Evolutionary conservation across 1,284 basidiomycete genomes (phyloP), one percentile per base, ranked within the genome.

Genomic region (Austroboletus rostrupii): DNA sequence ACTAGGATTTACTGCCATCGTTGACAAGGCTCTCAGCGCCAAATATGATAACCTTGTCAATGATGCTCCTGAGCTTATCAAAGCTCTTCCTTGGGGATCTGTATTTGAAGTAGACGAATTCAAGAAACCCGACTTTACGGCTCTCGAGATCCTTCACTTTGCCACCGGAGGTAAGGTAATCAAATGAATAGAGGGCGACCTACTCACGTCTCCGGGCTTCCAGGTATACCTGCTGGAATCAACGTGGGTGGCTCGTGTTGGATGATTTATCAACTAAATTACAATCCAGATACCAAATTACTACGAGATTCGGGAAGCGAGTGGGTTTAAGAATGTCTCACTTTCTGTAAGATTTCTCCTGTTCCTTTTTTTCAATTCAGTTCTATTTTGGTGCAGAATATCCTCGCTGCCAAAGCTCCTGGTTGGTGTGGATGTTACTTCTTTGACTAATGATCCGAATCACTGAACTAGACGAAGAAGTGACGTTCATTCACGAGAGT

Each of bases 1-100:
- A n/a, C n/a, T 43, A 87, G 85, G 89, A 32, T 93, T 93, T 66
- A 90, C 89, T 28, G 90, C 90, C 6, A 85, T 92, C 56, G 91
- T 93, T 44, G 81, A 92, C 73, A 92, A 92, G 69, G 71, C 79
- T 53, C 75, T 90, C 47, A 89, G 87, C 58, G 81, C 81, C 9
- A 91, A 90, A 70, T 93, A 91, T 60, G 87, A 87, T 59, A 77
- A 67, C 14, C 76, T 93, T 23, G 90, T 93, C 31, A 74, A 85
- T 47, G 67, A 76, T 26, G 91, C 90, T 14, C 83, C 88, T 0
- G 78, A 84, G 51, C 73, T 91, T 32, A 88, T 93, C 70, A 83
- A 90, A 66, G 79, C 73, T 26, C 72, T 93, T 23, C 90, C 91
- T 0, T 93, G 91, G 91, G 90, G 90, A 4, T 70, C 78, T 55